These are phyloP conservation scores for Microbotryum intermedium DNA, from an alignment of 1,284 basidiomycete species.

Conservation along the genomic window DNA sequence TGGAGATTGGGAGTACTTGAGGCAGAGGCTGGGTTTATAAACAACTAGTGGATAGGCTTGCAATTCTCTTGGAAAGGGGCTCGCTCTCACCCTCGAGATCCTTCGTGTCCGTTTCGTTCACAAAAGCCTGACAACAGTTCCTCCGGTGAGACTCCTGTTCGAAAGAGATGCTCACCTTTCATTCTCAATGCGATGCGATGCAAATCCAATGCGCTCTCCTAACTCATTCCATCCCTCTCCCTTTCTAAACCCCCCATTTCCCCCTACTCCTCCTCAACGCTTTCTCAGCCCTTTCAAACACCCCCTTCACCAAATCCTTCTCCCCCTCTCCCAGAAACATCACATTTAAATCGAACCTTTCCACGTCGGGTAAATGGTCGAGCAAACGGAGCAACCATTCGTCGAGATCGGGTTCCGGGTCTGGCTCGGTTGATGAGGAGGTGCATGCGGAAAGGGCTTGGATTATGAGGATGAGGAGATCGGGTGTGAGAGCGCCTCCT, in stretches of 20 bases:
- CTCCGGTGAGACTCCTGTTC: no score
- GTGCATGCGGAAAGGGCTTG: slow-evolving; percentile 42
- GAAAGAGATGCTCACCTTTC: no score
- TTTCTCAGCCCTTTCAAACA: background rate
- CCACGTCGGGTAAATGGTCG: slow-evolving; percentile 47
- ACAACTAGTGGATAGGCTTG: no score
- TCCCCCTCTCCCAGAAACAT: slow-evolving; percentile 50
- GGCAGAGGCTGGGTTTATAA: no score
- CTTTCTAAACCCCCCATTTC: slow-evolving; percentile 4
- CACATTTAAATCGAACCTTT: slow-evolving; percentile 54
- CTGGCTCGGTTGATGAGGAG: background rate
- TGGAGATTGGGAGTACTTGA: no score
- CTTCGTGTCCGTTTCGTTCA: no score
- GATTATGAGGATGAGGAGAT: slow-evolving; percentile 51
- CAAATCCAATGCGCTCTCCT: background rate
- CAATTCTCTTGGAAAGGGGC: no score
- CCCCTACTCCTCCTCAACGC: slow-evolving; percentile 43
- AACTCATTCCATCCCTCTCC: background rate
- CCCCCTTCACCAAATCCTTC: background rate
- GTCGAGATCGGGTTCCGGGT: slow-evolving; percentile 16
- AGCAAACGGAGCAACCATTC: slow-evolving; percentile 47
- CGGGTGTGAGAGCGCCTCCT: slow-evolving; percentile 53
- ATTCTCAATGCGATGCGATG: no score
- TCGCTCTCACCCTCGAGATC: no score
- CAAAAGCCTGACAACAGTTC: no score